phyloP scores from a whole-genome alignment of 2,329 filamentous ascomycete species.

The Monilinia aucupariae region DNA sequence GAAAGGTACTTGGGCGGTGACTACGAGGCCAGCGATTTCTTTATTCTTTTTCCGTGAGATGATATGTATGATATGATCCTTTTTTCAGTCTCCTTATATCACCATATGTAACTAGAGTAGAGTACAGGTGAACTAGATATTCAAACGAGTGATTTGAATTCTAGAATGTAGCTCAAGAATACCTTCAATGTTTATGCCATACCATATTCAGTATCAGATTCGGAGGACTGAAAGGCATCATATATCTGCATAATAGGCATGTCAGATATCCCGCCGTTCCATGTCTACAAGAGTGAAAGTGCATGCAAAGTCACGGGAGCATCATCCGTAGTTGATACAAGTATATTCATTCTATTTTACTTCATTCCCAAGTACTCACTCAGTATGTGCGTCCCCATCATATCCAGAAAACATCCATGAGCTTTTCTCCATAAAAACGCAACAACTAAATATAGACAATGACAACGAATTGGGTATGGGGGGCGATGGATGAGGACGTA shows the following conservation, averaged over 20 bases:
- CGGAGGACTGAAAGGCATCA: not conserved
- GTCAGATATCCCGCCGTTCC: not conserved
- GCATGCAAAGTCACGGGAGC: not conserved
- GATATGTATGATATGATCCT: too few species aligned
- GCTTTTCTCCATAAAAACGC: not conserved
- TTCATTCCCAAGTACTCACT: not conserved
- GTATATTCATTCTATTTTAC: not conserved
- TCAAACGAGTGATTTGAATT: not conserved
- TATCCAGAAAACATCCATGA: not conserved
- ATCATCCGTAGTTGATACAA: not conserved
- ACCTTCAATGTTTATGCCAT: not conserved
- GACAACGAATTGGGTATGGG: not conserved
- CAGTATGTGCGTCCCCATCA: conserved; percentile 1
- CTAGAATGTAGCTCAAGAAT: not conserved
- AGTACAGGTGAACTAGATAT: not conserved
- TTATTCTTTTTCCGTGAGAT: too few species aligned
- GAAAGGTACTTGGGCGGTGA: too few species aligned
- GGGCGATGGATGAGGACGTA: not conserved
- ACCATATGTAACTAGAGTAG: too few species aligned
- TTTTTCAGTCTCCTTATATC: too few species aligned
- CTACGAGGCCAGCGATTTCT: not conserved
- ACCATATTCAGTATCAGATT: not conserved
- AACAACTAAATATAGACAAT: not conserved
- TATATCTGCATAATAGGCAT: too few species aligned
- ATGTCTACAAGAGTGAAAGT: not conserved